Percentiles rank a stretch among this genome's conserved stretches.
Conservation (phyloP, 495 filamentous ascomycete genomes). For the Niebla homalea region DNA sequence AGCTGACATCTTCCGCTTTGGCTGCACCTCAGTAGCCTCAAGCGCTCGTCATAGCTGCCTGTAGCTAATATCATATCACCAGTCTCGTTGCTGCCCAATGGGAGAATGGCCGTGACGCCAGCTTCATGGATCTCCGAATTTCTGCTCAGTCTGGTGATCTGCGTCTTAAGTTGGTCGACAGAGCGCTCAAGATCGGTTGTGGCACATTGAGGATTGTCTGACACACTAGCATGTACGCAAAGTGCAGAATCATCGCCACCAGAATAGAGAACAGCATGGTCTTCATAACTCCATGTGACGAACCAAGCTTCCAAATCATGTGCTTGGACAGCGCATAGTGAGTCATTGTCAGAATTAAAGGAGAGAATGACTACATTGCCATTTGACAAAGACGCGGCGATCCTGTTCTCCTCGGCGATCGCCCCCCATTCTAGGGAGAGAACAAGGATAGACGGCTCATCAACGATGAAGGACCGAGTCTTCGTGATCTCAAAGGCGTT, state of each 20-base stretch:
- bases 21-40: conserved; percentile 27
- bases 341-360: conserved; percentile 14
- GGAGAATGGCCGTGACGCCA: conserved; percentile 80
- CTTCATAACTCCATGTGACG: conserved; percentile 34
- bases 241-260: conserved; percentile 54
- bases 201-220: neutral
- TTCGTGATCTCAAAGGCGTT: conserved; percentile 12
- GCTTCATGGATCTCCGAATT: conserved; percentile 48
- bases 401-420: conserved; percentile 13
- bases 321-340: neutral
- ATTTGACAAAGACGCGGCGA: conserved; percentile 58
- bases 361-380: conserved; percentile 42
- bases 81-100: conserved; percentile 26
- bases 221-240: conserved; percentile 5
- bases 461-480: conserved; percentile 20
- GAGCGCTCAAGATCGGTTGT: neutral
- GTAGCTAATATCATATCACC: conserved; percentile 52
- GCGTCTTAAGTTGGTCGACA: conserved; percentile 3
- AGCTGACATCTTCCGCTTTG: conserved; percentile 21
- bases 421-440: conserved; percentile 64
- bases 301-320: conserved; percentile 57
- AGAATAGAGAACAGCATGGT: conserved; percentile 33
- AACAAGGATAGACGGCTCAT: conserved; percentile 45
- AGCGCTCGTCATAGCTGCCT: conserved; percentile 84
- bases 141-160: conserved; percentile 27